Conservation (phyloP, 2,329 filamentous ascomycete genomes). For the Fusarium floridanum region DNA sequence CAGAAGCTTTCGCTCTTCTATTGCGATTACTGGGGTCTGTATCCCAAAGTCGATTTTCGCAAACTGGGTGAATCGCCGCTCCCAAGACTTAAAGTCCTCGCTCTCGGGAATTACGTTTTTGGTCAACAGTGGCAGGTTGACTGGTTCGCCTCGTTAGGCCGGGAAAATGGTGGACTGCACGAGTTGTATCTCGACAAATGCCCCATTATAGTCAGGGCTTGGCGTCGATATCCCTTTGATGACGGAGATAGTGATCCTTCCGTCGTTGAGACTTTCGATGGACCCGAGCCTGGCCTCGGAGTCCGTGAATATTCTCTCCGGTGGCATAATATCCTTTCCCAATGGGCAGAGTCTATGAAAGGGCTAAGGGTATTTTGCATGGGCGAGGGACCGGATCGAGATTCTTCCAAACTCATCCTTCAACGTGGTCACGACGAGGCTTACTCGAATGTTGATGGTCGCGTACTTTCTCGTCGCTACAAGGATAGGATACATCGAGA, state of each 20-base stretch:
- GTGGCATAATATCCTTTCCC: constrained; percentile 16
- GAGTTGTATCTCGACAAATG: constrained; percentile 60
- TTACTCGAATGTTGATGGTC: not conserved
- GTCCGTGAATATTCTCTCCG: not conserved
- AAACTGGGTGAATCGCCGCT: constrained; percentile 42
- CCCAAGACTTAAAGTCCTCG: constrained; percentile 54
- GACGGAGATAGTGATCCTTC: not conserved
- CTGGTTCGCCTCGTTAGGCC: constrained; percentile 57
- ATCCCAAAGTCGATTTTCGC: constrained; percentile 54
- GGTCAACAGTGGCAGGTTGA: constrained; percentile 60
- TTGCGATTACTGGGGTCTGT: constrained; percentile 55
- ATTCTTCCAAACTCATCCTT: not conserved
- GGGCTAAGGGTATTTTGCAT: constrained; percentile 12
- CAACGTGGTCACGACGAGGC: not conserved
- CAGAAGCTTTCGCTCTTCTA: constrained; percentile 55
- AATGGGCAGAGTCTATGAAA: constrained; percentile 9
- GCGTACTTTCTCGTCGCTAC: not conserved
- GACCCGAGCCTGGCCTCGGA: not conserved
- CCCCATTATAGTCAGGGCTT: constrained; percentile 45
- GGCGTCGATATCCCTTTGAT: not conserved
- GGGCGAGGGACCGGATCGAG: not conserved
- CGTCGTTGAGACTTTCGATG: not conserved
- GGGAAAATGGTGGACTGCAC: constrained; percentile 44
- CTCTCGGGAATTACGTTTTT: constrained; percentile 57
- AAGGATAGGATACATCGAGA: not conserved